These are phyloP conservation scores for Cryphonectria parasitica DNA, from an alignment of 2,329 filamentous ascomycete genomes.

Conservation along the genomic window DNA sequence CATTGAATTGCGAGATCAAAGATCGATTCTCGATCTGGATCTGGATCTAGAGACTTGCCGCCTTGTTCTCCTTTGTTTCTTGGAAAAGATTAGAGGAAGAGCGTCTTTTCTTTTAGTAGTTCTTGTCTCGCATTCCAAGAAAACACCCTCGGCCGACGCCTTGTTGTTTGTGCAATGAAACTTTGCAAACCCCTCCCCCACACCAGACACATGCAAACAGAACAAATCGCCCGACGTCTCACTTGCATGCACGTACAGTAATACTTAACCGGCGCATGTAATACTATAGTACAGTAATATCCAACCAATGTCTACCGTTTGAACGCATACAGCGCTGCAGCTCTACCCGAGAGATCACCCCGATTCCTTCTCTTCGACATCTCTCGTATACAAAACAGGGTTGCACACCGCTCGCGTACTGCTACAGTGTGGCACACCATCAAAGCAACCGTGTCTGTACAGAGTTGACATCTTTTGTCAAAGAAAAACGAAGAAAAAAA, in stretches of 20 bases:
- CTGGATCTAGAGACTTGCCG: neutral
- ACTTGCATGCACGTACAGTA: no score
- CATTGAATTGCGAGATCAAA: neutral
- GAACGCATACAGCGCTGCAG: neutral
- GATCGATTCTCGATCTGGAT: neutral
- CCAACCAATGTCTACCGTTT: no score
- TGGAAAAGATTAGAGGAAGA: no score
- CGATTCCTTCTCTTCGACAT: neutral
- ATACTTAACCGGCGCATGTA: neutral
- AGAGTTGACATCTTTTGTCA: neutral
- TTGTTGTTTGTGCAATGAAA: neutral
- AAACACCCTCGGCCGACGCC: neutral
- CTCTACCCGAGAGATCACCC: neutral
- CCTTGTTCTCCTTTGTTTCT: neutral
- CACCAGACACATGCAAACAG: no score
- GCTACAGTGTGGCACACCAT: neutral
- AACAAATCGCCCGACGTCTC: neutral
- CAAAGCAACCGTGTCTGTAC: no score
- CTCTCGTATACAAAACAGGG: neutral
- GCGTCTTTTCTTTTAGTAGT: no score
- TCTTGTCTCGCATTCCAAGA: neutral
- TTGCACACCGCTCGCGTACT: constrained; percentile 4
- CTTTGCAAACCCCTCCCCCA: no score
- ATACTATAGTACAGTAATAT: neutral
- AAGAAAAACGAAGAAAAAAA: neutral